Conservation (phyloP, 1,139 yeast genomes). For the Yamadazyma spencermartinsiae region DNA sequence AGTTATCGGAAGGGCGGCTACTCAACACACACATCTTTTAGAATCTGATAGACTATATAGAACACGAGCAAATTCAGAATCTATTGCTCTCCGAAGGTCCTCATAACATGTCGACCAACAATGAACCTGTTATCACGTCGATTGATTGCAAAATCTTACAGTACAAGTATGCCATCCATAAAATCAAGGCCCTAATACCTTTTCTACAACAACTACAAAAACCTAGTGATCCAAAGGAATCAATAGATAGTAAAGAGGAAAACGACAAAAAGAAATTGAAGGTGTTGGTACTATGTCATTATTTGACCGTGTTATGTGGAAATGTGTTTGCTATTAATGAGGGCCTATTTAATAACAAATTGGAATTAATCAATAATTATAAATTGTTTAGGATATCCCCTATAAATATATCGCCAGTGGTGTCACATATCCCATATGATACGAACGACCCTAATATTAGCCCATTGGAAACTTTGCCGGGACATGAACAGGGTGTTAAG, state of each 20-base stretch:
- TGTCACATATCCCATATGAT: slow-evolving; percentile 45
- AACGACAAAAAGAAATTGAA: background rate
- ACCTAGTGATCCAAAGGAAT: background rate
- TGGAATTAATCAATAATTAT: slow-evolving; percentile 45
- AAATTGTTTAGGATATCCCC: slow-evolving; percentile 34
- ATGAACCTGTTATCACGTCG: slow-evolving; percentile 9
- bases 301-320: slow-evolving; percentile 42
- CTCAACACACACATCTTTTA: too few species aligned
- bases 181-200: slow-evolving; percentile 26
- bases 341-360: slow-evolving; percentile 38
- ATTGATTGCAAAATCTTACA: slow-evolving; percentile 40
- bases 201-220: slow-evolving; percentile 16
- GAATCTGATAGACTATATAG: too few species aligned
- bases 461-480: slow-evolving; percentile 35
- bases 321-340: slow-evolving; percentile 52
- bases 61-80: too few species aligned
- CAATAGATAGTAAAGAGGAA: background rate
- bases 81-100: too few species aligned
- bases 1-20: too few species aligned
- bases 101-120: background rate
- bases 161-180: slow-evolving; percentile 39
- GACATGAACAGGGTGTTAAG: slow-evolving; percentile 27
- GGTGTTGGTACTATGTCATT: slow-evolving; percentile 28
- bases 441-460: slow-evolving; percentile 30
- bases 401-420: slow-evolving; percentile 34